Conservation (phyloP, 1,284 basidiomycete species). For the Cutaneotrichosporon cutaneum region DNA sequence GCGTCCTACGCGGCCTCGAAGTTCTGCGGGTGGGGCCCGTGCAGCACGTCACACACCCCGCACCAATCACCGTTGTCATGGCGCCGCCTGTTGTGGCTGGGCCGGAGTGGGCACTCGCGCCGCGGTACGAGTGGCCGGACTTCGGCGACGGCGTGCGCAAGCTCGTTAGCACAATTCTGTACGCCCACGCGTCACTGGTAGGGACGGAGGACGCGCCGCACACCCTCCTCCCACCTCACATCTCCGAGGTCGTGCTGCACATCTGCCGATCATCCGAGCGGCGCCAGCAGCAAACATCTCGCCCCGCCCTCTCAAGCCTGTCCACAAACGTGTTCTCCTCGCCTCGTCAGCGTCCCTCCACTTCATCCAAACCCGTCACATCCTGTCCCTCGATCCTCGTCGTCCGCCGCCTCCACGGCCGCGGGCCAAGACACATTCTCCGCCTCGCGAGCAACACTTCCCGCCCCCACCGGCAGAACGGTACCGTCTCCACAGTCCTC, state of each 20-base stretch:
- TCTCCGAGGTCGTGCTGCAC: background rate
- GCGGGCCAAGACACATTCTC: slow-evolving; percentile 1
- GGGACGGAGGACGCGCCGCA: slow-evolving; percentile 3
- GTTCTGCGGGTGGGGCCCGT: slow-evolving; percentile 1
- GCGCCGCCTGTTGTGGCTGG: background rate
- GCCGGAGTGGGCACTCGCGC: background rate
- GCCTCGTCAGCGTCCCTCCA: too few species aligned
- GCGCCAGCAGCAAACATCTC: background rate
- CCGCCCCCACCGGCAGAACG: background rate
- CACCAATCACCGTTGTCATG: background rate
- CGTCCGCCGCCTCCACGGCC: background rate
- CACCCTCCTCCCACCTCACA: background rate
- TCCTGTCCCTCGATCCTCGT: background rate
- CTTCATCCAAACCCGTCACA: too few species aligned
- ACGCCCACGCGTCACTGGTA: background rate
- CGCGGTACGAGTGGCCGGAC: slow-evolving; percentile 1
- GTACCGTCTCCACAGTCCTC: background rate
- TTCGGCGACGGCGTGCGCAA: slow-evolving; percentile 1
- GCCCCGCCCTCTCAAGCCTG: background rate
- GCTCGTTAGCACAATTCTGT: background rate
- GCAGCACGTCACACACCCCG: slow-evolving; percentile 5
- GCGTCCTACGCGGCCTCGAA: slow-evolving; percentile 1
- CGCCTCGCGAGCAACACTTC: background rate
- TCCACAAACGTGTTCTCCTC: background rate
- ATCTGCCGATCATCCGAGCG: background rate